These are phyloP conservation scores for Scedosporium apiospermum DNA, from an alignment of 2,329 filamentous ascomycete genomes.

Conservation along the genomic window DNA sequence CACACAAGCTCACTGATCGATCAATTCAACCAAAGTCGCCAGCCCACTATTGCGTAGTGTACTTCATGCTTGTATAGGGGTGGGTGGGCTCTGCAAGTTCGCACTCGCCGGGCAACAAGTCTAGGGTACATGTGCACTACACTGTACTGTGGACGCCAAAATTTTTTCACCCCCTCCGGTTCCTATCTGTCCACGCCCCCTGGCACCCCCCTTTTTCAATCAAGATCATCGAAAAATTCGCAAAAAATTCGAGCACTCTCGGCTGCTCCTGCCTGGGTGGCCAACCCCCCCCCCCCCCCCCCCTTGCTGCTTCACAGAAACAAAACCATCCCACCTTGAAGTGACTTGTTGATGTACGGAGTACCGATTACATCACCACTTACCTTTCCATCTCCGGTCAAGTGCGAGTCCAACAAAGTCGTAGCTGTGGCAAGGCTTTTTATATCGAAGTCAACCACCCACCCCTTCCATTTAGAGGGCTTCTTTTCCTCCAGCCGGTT, in stretches of 20 bases:
- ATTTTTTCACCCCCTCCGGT: not conserved
- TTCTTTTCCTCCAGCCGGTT: not conserved
- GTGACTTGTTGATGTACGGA: constrained; percentile 3
- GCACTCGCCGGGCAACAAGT: not conserved
- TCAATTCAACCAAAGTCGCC: not conserved
- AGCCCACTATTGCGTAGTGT: not conserved
- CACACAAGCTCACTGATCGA: not conserved
- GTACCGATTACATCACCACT: constrained; percentile 6
- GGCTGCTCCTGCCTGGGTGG: not conserved
- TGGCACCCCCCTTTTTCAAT: not conserved
- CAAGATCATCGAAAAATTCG: not conserved
- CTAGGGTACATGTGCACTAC: not conserved
- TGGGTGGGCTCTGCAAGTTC: not conserved
- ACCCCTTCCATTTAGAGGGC: not conserved
- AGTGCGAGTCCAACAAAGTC: not conserved
- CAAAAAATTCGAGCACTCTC: not conserved
- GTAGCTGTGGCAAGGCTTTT: constrained; percentile 3
- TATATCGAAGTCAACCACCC: not conserved
- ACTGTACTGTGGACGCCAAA: not conserved
- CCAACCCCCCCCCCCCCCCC: not conserved
- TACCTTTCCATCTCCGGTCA: not conserved
- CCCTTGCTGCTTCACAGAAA: not conserved
- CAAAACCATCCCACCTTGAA: constrained; percentile 4
- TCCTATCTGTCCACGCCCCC: not conserved
- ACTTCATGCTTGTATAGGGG: no score